Base-by-base conservation (phyloP, 2,329 filamentous ascomycete genomes). In the Colletotrichum spaethianum region DNA sequence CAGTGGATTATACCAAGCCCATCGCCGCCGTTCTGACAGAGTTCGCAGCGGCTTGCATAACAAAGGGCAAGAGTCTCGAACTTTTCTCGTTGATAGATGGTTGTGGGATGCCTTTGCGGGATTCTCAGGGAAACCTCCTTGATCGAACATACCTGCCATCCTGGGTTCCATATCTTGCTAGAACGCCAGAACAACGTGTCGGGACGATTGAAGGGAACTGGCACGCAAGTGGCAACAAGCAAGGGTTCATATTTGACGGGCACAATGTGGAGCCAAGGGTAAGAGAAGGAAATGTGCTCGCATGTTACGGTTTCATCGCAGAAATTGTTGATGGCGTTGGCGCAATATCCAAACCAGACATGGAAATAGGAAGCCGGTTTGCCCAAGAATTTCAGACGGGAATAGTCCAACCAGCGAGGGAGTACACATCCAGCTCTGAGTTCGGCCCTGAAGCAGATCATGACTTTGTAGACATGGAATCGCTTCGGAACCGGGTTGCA, bases 81-180 rank as follows among this genome's bases (percentile, higher is more conserved):
- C n/a, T 69, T 9, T 40, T 69, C 46, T 60, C 66, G 11, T n/a
- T 63, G n/a, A 12, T 69, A 5, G 48, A 69, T 38, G 66, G 66
- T 5, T 23, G 40, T 14, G 57, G 63, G 7, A 28, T 57, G 31
- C 23, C 52, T 11, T n/a, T 60, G 14, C 26, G 40, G n/a, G 56
- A 60, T 44, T 33, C 56, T 3, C 56, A 26, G 23, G 56, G 56
- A 60, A 60, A 42, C 16, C 52, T 38, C 7, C 38, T 50, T 2
- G 31, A 61, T 5, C 18, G 33, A 20, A 36, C 5, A 31, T 20
- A 11, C 20, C 33, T 68, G n/a, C 65, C 65, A 3, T 53, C 56
- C 11, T 68, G 65, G 65, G 42, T 52, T 33, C 65, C 65, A 12
- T 26, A 53, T 28, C 42, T 68, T 4, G 18, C 23, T 20, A 52